phyloP scores from a whole-genome alignment of 176 grass and related monocot species.

The Phoenix dactylifera region DNA sequence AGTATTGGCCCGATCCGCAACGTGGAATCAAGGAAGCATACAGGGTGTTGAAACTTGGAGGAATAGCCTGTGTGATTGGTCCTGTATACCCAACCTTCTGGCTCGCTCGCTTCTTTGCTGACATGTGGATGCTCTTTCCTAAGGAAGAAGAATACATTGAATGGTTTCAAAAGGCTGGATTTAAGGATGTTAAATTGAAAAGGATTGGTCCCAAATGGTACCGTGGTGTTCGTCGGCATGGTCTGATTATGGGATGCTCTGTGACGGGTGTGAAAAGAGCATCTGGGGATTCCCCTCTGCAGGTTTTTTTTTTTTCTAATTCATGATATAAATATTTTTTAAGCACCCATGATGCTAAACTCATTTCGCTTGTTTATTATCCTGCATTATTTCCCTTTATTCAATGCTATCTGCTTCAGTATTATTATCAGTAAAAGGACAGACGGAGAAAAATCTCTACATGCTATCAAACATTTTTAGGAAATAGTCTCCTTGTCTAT shows the following conservation, averaged over 20 bases:
- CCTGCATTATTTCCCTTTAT: neutral
- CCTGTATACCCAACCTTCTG: slow-evolving; percentile 90
- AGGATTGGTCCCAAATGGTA: slow-evolving; percentile 98
- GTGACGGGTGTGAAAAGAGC: slow-evolving; percentile 74
- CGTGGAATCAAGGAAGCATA: slow-evolving; percentile 91
- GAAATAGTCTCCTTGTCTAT: too few relatives aligned
- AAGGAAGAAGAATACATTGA: slow-evolving; percentile 95
- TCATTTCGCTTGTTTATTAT: neutral
- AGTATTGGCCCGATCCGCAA: slow-evolving; percentile 93
- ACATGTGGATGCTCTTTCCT: slow-evolving; percentile 98
- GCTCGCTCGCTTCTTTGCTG: slow-evolving; percentile 78
- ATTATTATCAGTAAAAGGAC: neutral
- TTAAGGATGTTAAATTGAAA: slow-evolving; percentile 78
- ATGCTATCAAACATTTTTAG: too few relatives aligned
- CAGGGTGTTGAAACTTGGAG: slow-evolving; percentile 68
- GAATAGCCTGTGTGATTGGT: slow-evolving; percentile 72
- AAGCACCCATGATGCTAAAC: too few relatives aligned
- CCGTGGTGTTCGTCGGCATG: slow-evolving; percentile 73
- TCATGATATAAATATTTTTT: too few relatives aligned
- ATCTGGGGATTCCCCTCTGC: slow-evolving; percentile 58
- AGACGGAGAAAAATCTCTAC: too few relatives aligned
- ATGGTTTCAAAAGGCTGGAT: slow-evolving; percentile 89
- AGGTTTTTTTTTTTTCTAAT: slow-evolving; percentile 25
- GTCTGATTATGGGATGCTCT: slow-evolving; percentile 92
- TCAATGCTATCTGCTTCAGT: neutral